These are phyloP conservation scores for Albizia julibrissin DNA, from an alignment of 306 rosid genomes.

Conservation along the genomic window DNA sequence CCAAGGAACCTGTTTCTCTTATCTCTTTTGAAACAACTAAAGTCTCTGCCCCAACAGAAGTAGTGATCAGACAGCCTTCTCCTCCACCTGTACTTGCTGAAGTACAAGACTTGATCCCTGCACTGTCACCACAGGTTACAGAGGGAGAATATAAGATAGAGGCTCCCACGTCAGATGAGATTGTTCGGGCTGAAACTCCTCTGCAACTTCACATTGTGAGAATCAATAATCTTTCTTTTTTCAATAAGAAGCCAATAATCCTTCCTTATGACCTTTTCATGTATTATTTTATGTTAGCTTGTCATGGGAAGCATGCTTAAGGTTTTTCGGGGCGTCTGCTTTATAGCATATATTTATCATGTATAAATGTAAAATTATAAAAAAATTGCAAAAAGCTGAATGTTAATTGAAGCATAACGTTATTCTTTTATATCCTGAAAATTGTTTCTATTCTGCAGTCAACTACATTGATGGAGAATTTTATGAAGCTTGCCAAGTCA, in stretches of 20 bases:
- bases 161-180: constrained; percentile 47
- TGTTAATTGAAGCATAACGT: background rate
- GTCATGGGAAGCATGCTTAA: constrained; percentile 16
- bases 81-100: constrained; percentile 66
- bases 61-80: constrained; percentile 79
- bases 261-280: constrained; percentile 1
- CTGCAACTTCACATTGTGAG: constrained; percentile 89
- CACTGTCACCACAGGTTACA: constrained; percentile 47
- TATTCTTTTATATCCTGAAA: constrained; percentile 28
- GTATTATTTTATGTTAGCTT: background rate
- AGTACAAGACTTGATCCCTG: constrained; percentile 69
- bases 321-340: constrained; percentile 32
- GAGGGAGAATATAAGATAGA: constrained; percentile 44
- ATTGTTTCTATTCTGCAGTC: constrained; percentile 62
- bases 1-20: constrained; percentile 63
- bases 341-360: constrained; percentile 11
- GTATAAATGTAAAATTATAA: background rate
- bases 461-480: constrained; percentile 82
- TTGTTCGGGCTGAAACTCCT: constrained; percentile 61
- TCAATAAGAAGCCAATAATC: constrained; percentile 11
- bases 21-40: constrained; percentile 77
- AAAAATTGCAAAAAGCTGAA: constrained; percentile 12
- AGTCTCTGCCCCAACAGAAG: constrained; percentile 50
- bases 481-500: constrained; percentile 87
- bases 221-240: constrained; percentile 15